Evolutionary conservation across 345 rosid species (phyloP).

Genomic region (Lepidium aucheri): DNA sequence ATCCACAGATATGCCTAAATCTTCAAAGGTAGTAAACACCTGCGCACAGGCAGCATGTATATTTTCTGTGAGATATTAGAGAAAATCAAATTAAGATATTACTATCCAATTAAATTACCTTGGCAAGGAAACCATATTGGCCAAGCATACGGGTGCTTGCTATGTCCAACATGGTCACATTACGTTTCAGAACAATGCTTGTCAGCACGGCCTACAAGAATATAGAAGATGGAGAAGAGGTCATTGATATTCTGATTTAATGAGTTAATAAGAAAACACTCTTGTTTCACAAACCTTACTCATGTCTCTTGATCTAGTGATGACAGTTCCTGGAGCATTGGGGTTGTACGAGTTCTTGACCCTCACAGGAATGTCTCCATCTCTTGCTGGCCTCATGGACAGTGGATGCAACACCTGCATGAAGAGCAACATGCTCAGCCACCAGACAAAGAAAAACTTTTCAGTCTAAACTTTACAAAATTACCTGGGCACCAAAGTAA

Average conservation of each 20-base stretch:
- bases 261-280: not conserved
- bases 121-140: conserved; percentile 89
- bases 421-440: not conserved
- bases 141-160: conserved; percentile 97
- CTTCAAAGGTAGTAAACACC: conserved; percentile 89
- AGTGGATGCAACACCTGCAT: conserved; percentile 82
- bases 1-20: conserved; percentile 87
- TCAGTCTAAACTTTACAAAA: not conserved
- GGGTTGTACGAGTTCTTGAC: conserved; percentile 93
- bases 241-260: not conserved
- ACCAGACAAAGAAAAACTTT: not conserved
- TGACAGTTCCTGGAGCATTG: conserved; percentile 87
- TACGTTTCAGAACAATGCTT: conserved; percentile 86
- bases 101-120: conserved; percentile 34
- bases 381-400: conserved; percentile 97
- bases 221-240: not conserved
- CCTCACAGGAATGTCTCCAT: conserved; percentile 85
- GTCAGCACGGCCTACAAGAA: conserved; percentile 69
- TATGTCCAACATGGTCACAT: conserved; percentile 91
- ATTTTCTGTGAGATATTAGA: not conserved
- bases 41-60: conserved; percentile 9
- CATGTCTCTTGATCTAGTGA: conserved; percentile 75
- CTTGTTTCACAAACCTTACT: conserved; percentile 54
- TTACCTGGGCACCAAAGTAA: conserved; percentile 96
- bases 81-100: not conserved